These are phyloP conservation scores for Zizania latifolia DNA, from an alignment of 176 grass and related monocot genomes.

Conservation along the genomic window DNA sequence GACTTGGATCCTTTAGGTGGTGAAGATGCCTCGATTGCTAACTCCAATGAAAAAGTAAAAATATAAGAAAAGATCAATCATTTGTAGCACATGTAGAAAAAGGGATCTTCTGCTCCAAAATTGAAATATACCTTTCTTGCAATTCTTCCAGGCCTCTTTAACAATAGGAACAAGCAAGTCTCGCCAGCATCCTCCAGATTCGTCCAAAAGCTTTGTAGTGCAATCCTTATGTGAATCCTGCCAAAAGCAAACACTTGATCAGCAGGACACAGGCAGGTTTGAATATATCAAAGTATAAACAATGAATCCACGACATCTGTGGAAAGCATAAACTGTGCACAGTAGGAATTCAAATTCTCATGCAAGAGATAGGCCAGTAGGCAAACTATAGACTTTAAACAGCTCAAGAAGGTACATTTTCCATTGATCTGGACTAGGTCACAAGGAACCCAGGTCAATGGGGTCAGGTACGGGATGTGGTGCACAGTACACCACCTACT, in stretches of 20 bases:
- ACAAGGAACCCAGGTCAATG: too few species aligned
- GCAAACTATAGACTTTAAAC: background rate
- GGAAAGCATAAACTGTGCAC: background rate
- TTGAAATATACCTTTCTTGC: conserved; percentile 76
- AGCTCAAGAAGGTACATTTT: background rate
- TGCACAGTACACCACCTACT: too few species aligned
- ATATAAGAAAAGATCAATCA: conserved; percentile 18
- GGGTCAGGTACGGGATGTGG: too few species aligned
- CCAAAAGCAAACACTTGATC: background rate
- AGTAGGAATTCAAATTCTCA: background rate
- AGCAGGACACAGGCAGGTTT: conserved; percentile 16
- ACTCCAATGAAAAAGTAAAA: conserved; percentile 39
- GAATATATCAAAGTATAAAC: background rate
- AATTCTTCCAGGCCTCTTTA: conserved; percentile 78
- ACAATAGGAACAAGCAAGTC: conserved; percentile 77
- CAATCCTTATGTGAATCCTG: conserved; percentile 80
- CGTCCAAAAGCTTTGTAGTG: conserved; percentile 56
- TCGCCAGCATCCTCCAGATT: conserved; percentile 79
- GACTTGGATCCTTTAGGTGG: conserved; percentile 87
- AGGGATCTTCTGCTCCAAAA: background rate
- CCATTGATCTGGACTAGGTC: background rate
- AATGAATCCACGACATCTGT: background rate
- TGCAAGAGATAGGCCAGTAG: background rate
- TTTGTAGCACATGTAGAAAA: background rate
- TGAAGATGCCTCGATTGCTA: conserved; percentile 91